These are phyloP conservation scores for Streptanthus diversifolius DNA, from an alignment of 345 rosid species.

Conservation along the genomic window DNA sequence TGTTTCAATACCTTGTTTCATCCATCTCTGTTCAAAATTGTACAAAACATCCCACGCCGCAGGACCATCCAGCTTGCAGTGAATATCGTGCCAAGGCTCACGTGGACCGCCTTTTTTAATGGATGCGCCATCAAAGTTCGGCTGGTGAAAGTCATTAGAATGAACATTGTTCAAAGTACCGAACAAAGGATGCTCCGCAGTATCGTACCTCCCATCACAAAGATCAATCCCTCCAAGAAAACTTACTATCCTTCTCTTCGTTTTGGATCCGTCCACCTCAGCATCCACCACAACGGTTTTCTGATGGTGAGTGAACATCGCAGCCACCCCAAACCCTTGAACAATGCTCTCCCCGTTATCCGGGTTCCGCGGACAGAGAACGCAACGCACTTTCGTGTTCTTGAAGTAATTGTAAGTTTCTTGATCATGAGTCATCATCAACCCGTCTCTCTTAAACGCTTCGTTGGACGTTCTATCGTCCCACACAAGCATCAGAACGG, in stretches of 20 bases:
- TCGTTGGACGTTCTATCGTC: constrained; percentile 65
- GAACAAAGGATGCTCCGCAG: constrained; percentile 66
- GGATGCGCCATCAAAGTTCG: constrained; percentile 57
- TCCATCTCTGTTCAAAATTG: constrained; percentile 94
- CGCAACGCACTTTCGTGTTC: constrained; percentile 55
- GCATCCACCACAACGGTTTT: constrained; percentile 63
- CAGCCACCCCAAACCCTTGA: constrained; percentile 43
- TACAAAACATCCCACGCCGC: constrained; percentile 84
- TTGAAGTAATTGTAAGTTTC: constrained; percentile 52
- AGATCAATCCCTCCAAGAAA: constrained; percentile 92
- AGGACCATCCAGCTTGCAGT: constrained; percentile 82
- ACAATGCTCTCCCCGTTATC: constrained; percentile 41
- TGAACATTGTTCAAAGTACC: constrained; percentile 50
- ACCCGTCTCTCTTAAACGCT: constrained; percentile 46
- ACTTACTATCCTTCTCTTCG: constrained; percentile 58
- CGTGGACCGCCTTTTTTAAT: constrained; percentile 81
- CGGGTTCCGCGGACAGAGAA: constrained; percentile 61
- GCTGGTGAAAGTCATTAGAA: constrained; percentile 75
- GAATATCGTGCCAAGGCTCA: constrained; percentile 97
- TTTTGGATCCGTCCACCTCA: constrained; percentile 14
- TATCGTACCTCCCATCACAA: constrained; percentile 82
- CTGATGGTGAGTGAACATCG: constrained; percentile 84
- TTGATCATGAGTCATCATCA: constrained; percentile 79
- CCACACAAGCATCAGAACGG: constrained; percentile 74
- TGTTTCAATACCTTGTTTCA: constrained; percentile 44